A percentile compares a stretch with the other conserved stretches of the same genome.
Evolutionary conservation across 345 rosid species (phyloP).

Genomic region (Eucalyptus polyanthemos): DNA sequence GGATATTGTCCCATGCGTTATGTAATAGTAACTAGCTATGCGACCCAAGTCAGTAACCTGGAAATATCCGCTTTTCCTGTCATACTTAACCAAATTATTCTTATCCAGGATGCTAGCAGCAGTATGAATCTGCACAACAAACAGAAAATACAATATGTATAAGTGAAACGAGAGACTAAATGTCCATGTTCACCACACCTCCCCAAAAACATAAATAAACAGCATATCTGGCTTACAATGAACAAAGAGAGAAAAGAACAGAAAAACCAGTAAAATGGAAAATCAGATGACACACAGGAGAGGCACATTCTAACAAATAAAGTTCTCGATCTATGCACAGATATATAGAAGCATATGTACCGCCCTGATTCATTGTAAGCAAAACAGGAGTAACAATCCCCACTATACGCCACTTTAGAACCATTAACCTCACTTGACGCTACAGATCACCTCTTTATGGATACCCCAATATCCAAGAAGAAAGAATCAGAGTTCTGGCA

Average conservation of each 20-base stretch:
- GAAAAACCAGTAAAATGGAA: not conserved
- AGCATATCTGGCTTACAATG: not conserved
- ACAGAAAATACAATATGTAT: not conserved
- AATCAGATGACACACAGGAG: not conserved
- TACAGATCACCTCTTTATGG: not conserved
- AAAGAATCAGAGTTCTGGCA: not conserved
- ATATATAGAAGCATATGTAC: not conserved
- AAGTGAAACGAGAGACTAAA: not conserved
- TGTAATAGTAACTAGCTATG: conserved; percentile 95
- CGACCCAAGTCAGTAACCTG: conserved; percentile 99
- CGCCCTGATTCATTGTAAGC: not conserved
- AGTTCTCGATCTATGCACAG: not conserved
- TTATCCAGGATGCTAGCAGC: conserved; percentile 89
- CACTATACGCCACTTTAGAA: not conserved
- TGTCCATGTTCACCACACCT: not conserved
- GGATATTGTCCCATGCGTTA: conserved; percentile 86
- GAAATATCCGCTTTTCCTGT: conserved; percentile 88
- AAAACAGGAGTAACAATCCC: not conserved
- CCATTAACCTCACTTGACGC: not conserved
- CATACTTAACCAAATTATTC: conserved; percentile 83
- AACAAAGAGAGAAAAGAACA: not conserved
- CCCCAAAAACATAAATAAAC: not conserved
- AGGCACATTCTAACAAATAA: not conserved
- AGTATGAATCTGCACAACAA: conserved; percentile 55
- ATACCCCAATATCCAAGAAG: not conserved